Evolutionary conservation across 2,329 filamentous ascomycete genomes (phyloP), one percentile per base, ranked within the genome.

Genomic region (Pseudogymnoascus sp.): DNA sequence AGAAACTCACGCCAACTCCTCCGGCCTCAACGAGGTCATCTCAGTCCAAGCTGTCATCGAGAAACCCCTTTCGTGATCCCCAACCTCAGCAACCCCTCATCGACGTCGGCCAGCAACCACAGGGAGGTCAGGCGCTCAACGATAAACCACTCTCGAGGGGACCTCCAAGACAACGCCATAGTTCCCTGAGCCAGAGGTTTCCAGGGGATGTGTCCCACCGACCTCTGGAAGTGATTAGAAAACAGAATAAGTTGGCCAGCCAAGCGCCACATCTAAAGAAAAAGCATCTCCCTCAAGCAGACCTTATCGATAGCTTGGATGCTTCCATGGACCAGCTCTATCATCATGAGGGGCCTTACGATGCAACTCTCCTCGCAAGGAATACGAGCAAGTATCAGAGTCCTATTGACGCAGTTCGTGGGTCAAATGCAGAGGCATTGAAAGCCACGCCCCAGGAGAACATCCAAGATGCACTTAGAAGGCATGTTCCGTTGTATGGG

Each of bases 321-420:
- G 81, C 79, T 62, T 79, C 82, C 2, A 75, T 83, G n/a, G 83
- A 84, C 61, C 82, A 81, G 16, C 77, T 82, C 2, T 96, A 96
- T 75, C 93, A 97, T 75, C 93, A 98, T 71, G 90, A 89, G 68
- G 93, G 93, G 0, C 93, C 93, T 0, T 98, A 90, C 70, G 93
- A 98, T 73, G 91, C 93, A 8, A 89, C 90, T 1, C 81, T 91
- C 62, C 80, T 88, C 1, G 85, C 89, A 11, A 84, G 90, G 60
- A 97, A 97, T 77, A 80, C 78, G 3, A 80, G 85, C 70, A 81
- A 79, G 69, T 76, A 76, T 68, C 80, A 79, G 65, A 87, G 90
- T 2, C 93, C 93, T 0, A 77, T 97, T 6, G 91, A 89, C 28
- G 93, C 93, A 1, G 83, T 96, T 4, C 79, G 80, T 64, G 81